A percentile compares a stretch with the other conserved stretches of the same genome.
phyloP scores from a whole-genome alignment of 2,329 filamentous ascomycete genomes.

The Hypomyces rosellus region DNA sequence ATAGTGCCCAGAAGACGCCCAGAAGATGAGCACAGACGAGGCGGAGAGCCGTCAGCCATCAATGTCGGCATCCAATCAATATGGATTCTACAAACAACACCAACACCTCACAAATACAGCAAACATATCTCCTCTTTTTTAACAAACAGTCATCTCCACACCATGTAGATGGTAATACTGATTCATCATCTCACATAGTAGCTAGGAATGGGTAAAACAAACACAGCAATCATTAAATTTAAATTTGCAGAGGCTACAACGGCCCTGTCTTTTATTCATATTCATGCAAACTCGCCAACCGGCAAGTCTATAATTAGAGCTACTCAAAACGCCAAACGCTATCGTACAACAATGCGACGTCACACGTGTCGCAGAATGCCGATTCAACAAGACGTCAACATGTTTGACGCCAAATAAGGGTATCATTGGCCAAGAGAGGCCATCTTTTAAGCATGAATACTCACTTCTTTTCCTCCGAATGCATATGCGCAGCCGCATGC shows the following conservation, averaged over 20 bases:
- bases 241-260: neutral
- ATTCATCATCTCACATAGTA: neutral
- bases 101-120: neutral
- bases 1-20: neutral
- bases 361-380: no score
- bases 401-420: conserved; percentile 4
- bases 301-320: neutral
- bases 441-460: neutral
- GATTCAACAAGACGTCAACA: neutral
- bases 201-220: no score
- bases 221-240: no score
- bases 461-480: no score
- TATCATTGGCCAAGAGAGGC: conserved; percentile 1
- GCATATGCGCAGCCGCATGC: no score
- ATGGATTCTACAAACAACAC: neutral
- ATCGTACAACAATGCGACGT: neutral
- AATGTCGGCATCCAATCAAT: neutral
- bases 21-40: no score
- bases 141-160: neutral
- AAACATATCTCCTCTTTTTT: no score
- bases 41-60: neutral
- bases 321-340: neutral
- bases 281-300: conserved; percentile 1
- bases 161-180: no score
- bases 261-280: conserved; percentile 2